These are phyloP conservation scores for Brassica hybrid DNA, from an alignment of 441 rosid genomes.

Conservation along the genomic window DNA sequence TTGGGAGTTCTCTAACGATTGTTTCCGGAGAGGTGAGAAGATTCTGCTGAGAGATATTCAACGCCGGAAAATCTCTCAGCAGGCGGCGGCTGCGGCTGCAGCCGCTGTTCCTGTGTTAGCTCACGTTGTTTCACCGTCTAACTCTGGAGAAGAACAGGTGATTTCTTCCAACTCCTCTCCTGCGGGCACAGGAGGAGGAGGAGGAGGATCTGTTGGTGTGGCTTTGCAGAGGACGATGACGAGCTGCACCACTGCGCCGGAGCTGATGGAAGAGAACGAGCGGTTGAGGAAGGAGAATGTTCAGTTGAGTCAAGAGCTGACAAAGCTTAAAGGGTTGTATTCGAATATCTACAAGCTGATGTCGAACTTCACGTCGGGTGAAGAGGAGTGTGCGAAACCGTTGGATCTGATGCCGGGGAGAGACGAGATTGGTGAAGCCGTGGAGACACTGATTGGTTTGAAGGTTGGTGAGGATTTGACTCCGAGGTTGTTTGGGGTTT, in stretches of 20 bases:
- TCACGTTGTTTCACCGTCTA: conserved; percentile 59
- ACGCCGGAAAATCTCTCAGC: conserved; percentile 68
- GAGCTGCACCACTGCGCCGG: conserved; percentile 75
- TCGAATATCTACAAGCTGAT: conserved; percentile 65
- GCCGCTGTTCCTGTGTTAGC: conserved; percentile 43
- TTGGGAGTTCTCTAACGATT: conserved; percentile 91
- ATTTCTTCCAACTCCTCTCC: conserved; percentile 73
- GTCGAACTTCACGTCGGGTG: conserved; percentile 62
- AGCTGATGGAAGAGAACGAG: conserved; percentile 85
- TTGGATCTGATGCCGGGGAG: conserved; percentile 36
- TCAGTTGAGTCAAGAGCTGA: conserved; percentile 68
- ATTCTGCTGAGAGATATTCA: conserved; percentile 77
- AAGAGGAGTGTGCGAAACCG: conserved; percentile 46
- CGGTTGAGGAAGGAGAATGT: conserved; percentile 71
- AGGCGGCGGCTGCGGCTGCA: conserved; percentile 28
- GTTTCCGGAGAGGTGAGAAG: conserved; percentile 79
- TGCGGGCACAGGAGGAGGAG: conserved; percentile 36
- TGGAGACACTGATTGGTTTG: conserved; percentile 38
- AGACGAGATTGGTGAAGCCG: conserved; percentile 35
- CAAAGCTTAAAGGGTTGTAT: conserved; percentile 67
- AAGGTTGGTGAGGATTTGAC: conserved; percentile 47
- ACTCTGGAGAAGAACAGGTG: conserved; percentile 86
- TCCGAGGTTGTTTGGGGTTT: conserved; percentile 84
- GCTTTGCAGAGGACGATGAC: conserved; percentile 49
- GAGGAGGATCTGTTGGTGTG: conserved; percentile 12